A percentile compares a stretch with the other conserved stretches of the same genome.
These are phyloP conservation scores for Alternaria gansuensis DNA, from an alignment of 2,329 filamentous ascomycete species.

Conservation along the genomic window DNA sequence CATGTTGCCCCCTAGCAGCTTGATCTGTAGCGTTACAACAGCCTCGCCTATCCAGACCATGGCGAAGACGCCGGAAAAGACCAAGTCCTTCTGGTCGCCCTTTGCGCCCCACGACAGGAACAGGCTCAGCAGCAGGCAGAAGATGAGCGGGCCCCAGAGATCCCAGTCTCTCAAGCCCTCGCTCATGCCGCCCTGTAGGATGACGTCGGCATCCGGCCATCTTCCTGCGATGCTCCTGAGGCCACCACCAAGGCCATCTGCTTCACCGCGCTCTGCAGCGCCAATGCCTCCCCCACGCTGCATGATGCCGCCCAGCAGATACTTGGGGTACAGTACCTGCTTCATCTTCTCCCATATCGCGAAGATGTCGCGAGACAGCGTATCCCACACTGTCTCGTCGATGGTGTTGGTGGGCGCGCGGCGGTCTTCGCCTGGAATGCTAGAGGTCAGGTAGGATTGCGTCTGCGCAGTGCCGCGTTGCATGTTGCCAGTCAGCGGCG, in stretches of 20 bases:
- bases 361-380: slow-evolving; percentile 87
- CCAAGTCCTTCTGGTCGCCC: slow-evolving; percentile 80
- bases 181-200: slow-evolving; percentile 78
- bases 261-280: slow-evolving; percentile 66
- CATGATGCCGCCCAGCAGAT: slow-evolving; percentile 78
- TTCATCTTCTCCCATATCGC: slow-evolving; percentile 98
- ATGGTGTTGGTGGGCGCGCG: slow-evolving; percentile 90
- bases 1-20: slow-evolving; percentile 96
- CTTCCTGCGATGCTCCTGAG: slow-evolving; percentile 66
- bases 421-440: slow-evolving; percentile 91
- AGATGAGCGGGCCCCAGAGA: slow-evolving; percentile 95
- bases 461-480: slow-evolving; percentile 65
- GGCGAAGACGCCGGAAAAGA: slow-evolving; percentile 96
- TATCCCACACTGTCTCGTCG: slow-evolving; percentile 97
- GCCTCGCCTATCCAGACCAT: slow-evolving; percentile 97
- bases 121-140: slow-evolving; percentile 87
- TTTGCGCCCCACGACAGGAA: slow-evolving; percentile 85
- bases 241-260: slow-evolving; percentile 54
- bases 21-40: slow-evolving; percentile 97
- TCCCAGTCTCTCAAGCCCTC: slow-evolving; percentile 96
- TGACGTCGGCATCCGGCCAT: slow-evolving; percentile 73
- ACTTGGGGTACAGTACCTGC: slow-evolving; percentile 95
- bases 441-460: slow-evolving; percentile 84
- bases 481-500: slow-evolving; percentile 86
- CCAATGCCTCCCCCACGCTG: slow-evolving; percentile 65